Base-by-base conservation (phyloP, 2,329 filamentous ascomycete genomes). In the Trichoderma endophyticum region DNA sequence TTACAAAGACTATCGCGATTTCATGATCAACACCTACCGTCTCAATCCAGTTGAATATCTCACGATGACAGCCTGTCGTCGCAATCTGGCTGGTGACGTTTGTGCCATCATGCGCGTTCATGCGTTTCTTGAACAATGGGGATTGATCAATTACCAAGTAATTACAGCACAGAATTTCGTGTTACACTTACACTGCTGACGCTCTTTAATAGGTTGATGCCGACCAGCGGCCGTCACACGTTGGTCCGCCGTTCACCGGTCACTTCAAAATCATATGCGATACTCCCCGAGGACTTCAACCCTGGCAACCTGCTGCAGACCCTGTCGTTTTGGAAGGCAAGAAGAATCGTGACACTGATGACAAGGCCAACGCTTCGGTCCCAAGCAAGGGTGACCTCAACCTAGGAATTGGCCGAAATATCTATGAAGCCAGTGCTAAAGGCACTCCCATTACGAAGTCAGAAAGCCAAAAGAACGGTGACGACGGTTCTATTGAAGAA, bases 81-180 rank as follows among this genome's bases (percentile, higher is more conserved):
- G 96, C 76, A 99, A 99, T 81, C 84, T 99, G 79, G 96, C 96
- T 26, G 96, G 96, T 75, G 96, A 99, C 82, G 96, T 99, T 36
- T 99, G 96, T 84, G 95, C 96, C 51, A 99, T 99, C 77, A 99
- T 99, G 96, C 92, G 96, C 75, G 95, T 99, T 21, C 96, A 99
- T 82, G 93, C 94, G 18, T 99, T 99, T 84, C 87, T 99, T 43
- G 96, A 99, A 84, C 95, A 98, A 81, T 99, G 96, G 96, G 96
- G 96, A 8, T 86, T 99, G 78, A 98, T 99, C 81, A 99, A 99
- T 83, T 99, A 99, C 80, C 96, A 99, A 87, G 95, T 97, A 86
- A 59, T 72, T 28, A 12, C 12, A n/a, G 14, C 11, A 36, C 5
- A n/a, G 6, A 34, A 15, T 73, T 62, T 48, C 68, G 5, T 15